Evolutionary conservation across 495 filamentous ascomycete species (phyloP).

Genomic region (Penicillium crystallinum): DNA sequence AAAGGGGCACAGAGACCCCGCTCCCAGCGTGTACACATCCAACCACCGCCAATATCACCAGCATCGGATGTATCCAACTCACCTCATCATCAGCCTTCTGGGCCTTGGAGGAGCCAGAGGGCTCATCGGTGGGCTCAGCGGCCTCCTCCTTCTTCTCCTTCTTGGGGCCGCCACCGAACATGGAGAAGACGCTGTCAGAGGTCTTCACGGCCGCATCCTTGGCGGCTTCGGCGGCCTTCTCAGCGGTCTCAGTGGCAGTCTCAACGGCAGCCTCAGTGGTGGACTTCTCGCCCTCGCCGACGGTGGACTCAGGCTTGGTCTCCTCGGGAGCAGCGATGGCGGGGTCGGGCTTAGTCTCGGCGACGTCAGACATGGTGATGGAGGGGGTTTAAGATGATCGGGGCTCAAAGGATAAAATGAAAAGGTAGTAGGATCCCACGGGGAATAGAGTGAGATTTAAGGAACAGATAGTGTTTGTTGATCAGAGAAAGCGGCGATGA

Average conservation of each 20-base stretch:
- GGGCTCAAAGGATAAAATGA: neutral
- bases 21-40: neutral
- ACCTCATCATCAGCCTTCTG: constrained; percentile 59
- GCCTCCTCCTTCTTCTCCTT: constrained; percentile 77
- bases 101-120: constrained; percentile 81
- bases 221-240: constrained; percentile 41
- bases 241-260: constrained; percentile 35
- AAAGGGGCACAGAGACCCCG: constrained; percentile 8
- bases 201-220: constrained; percentile 51
- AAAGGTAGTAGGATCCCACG: constrained; percentile 2
- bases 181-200: constrained; percentile 80
- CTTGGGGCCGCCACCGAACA: constrained; percentile 93
- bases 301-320: constrained; percentile 36
- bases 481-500: constrained; percentile 20
- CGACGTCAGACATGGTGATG: constrained; percentile 43
- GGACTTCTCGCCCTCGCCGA: constrained; percentile 33
- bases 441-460: constrained; percentile 7
- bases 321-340: constrained; percentile 42
- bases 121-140: constrained; percentile 70
- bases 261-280: constrained; percentile 36
- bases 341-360: constrained; percentile 47
- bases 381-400: neutral
- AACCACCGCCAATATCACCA: constrained; percentile 3
- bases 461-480: constrained; percentile 23
- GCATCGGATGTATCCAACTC: constrained; percentile 23